Percentiles rank a stretch among this genome's conserved stretches.
These are phyloP conservation scores for Camellia oleifera DNA, from an alignment of 179 eudicot species.

Conservation along the genomic window DNA sequence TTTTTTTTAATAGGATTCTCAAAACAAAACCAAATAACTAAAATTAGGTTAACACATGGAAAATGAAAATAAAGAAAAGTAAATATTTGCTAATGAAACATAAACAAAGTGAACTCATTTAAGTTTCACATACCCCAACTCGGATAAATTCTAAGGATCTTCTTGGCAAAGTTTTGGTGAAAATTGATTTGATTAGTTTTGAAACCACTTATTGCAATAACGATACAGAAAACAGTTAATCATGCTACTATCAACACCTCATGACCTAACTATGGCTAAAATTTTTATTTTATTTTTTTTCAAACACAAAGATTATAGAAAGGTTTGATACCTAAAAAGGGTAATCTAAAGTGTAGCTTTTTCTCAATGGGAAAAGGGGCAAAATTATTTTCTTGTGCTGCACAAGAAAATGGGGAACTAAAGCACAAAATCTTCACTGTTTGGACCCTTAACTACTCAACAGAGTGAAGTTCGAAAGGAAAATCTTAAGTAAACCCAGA, in stretches of 20 bases:
- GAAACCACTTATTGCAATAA: constrained; percentile 1
- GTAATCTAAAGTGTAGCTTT: not conserved
- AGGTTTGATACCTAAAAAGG: not conserved
- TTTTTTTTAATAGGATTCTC: no score
- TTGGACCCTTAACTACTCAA: no score
- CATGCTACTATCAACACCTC: not conserved
- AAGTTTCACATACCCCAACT: not conserved
- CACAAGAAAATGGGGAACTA: not conserved
- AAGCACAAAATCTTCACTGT: no score
- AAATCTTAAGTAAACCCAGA: no score
- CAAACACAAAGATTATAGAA: not conserved
- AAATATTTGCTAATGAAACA: not conserved
- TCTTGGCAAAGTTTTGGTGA: not conserved
- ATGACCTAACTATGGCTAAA: not conserved
- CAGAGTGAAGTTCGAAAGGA: no score
- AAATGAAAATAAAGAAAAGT: no score
- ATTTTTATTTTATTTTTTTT: no score
- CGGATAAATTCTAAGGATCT: not conserved
- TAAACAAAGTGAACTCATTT: not conserved
- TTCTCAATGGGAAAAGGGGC: not conserved
- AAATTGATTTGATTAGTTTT: not conserved
- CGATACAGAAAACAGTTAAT: not conserved
- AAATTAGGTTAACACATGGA: no score
- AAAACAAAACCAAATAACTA: no score
- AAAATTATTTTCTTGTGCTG: not conserved